Percentiles rank a stretch among this genome's conserved stretches.
Evolutionary conservation across 2,329 filamentous ascomycete species (phyloP).

Genomic region (Penicillium janthinellum): DNA sequence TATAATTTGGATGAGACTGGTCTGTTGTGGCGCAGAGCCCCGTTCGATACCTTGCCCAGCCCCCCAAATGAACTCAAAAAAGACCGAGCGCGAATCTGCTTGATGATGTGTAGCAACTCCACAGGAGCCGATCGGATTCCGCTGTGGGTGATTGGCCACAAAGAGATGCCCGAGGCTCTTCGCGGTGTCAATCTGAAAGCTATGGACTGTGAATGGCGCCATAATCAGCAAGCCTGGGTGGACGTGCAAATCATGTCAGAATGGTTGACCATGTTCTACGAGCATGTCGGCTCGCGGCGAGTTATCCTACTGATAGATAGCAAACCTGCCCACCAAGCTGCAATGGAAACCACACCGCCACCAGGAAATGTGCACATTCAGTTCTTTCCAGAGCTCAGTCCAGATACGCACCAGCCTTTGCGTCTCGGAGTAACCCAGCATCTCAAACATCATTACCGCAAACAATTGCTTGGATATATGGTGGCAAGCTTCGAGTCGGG

Average conservation of each 20-base stretch:
- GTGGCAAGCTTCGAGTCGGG: not conserved
- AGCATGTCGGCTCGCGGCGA: slow-evolving; percentile 7
- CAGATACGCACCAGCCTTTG: slow-evolving; percentile 13
- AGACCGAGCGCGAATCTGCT: slow-evolving; percentile 8
- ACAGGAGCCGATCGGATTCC: slow-evolving; percentile 29
- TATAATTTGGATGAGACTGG: slow-evolving; percentile 28
- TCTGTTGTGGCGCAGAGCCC: slow-evolving; percentile 23
- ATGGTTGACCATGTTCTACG: slow-evolving; percentile 18
- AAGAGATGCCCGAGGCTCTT: slow-evolving; percentile 25
- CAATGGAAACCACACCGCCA: slow-evolving; percentile 9
- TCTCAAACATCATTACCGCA: slow-evolving; percentile 16
- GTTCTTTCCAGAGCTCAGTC: slow-evolving; percentile 14
- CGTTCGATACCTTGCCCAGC: not conserved
- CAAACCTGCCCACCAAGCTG: slow-evolving; percentile 17
- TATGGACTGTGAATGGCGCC: slow-evolving; percentile 26
- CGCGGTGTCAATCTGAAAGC: slow-evolving; percentile 26
- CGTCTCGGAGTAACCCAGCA: slow-evolving; percentile 15
- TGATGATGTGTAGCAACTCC: slow-evolving; percentile 23
- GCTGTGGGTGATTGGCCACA: slow-evolving; percentile 25
- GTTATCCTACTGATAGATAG: slow-evolving; percentile 24
- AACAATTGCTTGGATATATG: slow-evolving; percentile 4
- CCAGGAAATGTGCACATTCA: slow-evolving; percentile 19
- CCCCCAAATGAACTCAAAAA: slow-evolving; percentile 6
- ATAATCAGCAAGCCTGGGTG: slow-evolving; percentile 29
- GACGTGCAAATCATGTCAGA: slow-evolving; percentile 21